A percentile compares a stretch with the other conserved stretches of the same genome.
phyloP scores from a whole-genome alignment of 2,329 filamentous ascomycete genomes.

The Aspergillus sclerotialis region DNA sequence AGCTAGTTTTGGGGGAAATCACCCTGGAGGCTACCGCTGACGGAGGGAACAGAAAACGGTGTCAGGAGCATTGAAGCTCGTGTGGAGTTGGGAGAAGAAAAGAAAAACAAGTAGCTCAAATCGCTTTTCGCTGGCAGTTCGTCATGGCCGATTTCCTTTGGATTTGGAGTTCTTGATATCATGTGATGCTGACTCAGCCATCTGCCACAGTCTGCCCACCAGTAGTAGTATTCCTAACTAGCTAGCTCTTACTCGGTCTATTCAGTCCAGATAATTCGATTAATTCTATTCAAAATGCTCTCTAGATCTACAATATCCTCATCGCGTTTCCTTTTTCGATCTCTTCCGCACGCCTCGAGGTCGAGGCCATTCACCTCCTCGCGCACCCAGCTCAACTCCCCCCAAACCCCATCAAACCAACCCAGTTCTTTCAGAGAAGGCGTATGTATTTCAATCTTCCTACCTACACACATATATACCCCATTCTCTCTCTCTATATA shows the following conservation, averaged over 20 bases:
- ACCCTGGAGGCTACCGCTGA: too few relatives aligned
- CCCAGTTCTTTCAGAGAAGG: conserved; percentile 21
- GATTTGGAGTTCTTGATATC: conserved; percentile 8
- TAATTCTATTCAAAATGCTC: conserved; percentile 5
- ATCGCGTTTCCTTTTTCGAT: background rate
- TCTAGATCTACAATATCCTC: background rate
- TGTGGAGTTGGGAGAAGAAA: too few relatives aligned
- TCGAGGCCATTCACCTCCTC: conserved; percentile 10
- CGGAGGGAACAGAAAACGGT: too few relatives aligned
- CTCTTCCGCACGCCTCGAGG: background rate
- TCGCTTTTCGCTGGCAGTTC: too few relatives aligned
- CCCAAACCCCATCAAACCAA: conserved; percentile 3
- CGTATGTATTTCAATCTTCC: conserved; percentile 14
- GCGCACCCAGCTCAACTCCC: conserved; percentile 3
- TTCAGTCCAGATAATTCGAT: background rate
- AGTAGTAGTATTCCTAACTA: too few relatives aligned
- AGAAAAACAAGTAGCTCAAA: too few relatives aligned
- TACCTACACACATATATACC: conserved; percentile 3
- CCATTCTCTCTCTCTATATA: conserved; percentile 1
- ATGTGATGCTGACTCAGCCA: conserved; percentile 18
- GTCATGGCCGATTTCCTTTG: too few relatives aligned
- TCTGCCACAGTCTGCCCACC: too few relatives aligned
- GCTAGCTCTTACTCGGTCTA: too few relatives aligned
- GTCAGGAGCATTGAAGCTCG: too few relatives aligned
- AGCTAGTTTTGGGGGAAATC: too few relatives aligned